These are phyloP conservation scores for Suillus paluster DNA, from an alignment of 768 basidiomycete genomes.

Conservation along the genomic window DNA sequence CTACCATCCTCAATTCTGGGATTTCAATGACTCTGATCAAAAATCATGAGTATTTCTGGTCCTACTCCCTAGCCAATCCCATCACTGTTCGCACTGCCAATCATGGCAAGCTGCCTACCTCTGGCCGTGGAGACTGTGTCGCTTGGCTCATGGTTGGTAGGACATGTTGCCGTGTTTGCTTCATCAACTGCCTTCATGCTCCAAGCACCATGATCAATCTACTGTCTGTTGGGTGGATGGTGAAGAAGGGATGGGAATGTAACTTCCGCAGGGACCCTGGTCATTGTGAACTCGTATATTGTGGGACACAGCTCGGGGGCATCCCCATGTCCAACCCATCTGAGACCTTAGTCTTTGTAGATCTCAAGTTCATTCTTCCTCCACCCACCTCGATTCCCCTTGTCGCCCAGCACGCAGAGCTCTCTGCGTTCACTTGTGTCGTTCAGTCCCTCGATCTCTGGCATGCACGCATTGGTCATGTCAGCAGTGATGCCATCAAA, in stretches of 20 bases:
- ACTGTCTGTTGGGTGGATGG: not conserved
- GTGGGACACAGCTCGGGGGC: not conserved
- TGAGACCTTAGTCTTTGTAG: not conserved
- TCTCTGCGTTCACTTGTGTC: not conserved
- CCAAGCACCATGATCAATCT: not conserved
- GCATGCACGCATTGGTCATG: not conserved
- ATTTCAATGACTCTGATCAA: not conserved
- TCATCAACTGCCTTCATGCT: not conserved
- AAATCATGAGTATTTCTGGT: not conserved
- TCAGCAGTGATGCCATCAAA: not conserved
- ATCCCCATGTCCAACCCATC: not conserved
- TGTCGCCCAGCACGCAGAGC: not conserved
- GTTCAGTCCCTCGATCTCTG: not conserved
- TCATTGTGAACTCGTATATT: not conserved
- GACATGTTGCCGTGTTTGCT: not conserved
- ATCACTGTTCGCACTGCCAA: not conserved
- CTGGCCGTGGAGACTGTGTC: slow-evolving; percentile 2
- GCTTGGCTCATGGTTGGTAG: not conserved
- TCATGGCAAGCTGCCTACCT: not conserved
- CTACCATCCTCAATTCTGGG: not conserved
- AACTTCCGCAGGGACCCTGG: not conserved
- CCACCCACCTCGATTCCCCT: not conserved
- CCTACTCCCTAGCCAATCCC: not conserved
- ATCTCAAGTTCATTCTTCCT: not conserved
- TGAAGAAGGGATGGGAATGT: not conserved